phyloP scores from a whole-genome alignment of 805 yeast species.

The Ogataea wickerhamii region DNA sequence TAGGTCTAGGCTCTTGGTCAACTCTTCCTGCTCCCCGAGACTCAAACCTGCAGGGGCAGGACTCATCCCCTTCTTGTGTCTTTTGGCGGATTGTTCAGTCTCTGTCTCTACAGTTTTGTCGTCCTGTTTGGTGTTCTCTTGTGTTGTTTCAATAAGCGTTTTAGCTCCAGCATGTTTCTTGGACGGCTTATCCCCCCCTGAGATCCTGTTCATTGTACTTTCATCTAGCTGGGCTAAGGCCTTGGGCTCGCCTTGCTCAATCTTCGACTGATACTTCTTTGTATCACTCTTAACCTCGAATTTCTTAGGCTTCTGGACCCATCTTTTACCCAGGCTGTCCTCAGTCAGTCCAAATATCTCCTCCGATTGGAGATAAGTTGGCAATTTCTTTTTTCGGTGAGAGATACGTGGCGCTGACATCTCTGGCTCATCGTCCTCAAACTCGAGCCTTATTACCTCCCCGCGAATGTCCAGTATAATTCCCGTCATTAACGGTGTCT shows the following conservation, averaged over 20 bases:
- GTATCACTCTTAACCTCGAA: background rate
- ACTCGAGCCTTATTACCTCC: conserved; percentile 35
- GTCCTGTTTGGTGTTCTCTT: background rate
- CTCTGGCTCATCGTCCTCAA: conserved; percentile 5
- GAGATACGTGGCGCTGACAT: background rate
- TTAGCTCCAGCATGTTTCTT: background rate
- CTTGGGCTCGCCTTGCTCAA: background rate
- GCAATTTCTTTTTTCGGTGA: background rate
- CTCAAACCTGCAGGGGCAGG: conserved; percentile 12
- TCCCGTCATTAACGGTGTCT: conserved; percentile 60
- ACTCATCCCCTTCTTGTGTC: conserved; percentile 5
- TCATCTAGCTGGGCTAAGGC: background rate
- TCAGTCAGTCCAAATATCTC: background rate
- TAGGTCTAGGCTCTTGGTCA: conserved; percentile 37
- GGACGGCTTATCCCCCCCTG: background rate
- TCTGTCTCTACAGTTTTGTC: conserved; percentile 3
- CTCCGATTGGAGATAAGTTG: background rate
- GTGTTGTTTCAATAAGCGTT: background rate
- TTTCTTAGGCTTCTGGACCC: background rate
- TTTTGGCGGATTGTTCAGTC: conserved; percentile 4
- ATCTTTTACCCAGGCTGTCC: background rate
- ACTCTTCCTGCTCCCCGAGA: conserved; percentile 26
- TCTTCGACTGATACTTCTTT: background rate
- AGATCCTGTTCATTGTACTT: background rate
- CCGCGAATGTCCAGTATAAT: conserved; percentile 69